These are phyloP conservation scores for Hysterangium stoloniferum DNA, from an alignment of 768 basidiomycete species.

Conservation along the genomic window DNA sequence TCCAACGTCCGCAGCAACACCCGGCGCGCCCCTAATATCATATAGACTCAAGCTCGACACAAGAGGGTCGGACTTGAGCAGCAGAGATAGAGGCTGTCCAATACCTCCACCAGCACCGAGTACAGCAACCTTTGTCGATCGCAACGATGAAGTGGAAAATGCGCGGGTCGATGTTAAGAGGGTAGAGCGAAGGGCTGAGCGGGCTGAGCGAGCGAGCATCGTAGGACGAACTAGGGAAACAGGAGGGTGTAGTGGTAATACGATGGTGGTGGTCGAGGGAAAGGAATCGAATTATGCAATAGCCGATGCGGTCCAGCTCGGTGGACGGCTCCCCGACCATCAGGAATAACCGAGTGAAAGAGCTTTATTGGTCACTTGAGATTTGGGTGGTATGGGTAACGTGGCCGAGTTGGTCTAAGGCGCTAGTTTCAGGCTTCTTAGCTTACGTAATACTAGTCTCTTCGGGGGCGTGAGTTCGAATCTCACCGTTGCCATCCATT, in stretches of 20 bases:
- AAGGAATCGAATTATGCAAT: no score
- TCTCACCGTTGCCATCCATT: constrained; percentile 11
- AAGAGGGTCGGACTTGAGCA: constrained; percentile 89
- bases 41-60: constrained; percentile 82
- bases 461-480: constrained; percentile 14
- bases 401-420: constrained; percentile 14
- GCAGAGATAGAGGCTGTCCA: constrained; percentile 91
- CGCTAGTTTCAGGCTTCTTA: constrained; percentile 12
- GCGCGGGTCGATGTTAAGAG: constrained; percentile 19
- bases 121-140: constrained; percentile 85
- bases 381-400: constrained; percentile 1
- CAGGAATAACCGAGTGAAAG: no score
- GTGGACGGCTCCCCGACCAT: no score
- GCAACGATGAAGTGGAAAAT: constrained; percentile 68
- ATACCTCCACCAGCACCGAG: constrained; percentile 99
- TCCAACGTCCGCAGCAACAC: constrained; percentile 95
- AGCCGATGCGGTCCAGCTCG: no score
- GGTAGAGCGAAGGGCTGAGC: constrained; percentile 50
- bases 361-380: no score
- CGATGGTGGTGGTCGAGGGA: no score
- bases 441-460: constrained; percentile 13
- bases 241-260: not conserved
- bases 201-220: constrained; percentile 63
- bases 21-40: constrained; percentile 92
- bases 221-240: constrained; percentile 15